Base-by-base conservation (phyloP, 2,329 filamentous ascomycete species). In the Lecanoromycetidae sp. region DNA sequence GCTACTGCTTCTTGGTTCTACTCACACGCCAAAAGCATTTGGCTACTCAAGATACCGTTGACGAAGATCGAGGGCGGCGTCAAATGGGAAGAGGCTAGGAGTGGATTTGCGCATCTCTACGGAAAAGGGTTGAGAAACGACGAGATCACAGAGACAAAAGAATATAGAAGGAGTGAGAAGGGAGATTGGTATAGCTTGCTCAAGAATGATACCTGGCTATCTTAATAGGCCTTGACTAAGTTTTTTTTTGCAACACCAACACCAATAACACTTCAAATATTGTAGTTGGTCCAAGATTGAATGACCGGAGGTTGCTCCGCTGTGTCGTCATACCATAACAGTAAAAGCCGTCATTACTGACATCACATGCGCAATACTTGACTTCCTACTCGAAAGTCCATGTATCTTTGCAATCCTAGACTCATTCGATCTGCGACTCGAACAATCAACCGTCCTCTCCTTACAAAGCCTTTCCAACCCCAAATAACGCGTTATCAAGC, bases 81-180 rank as follows among this genome's bases (percentile, higher is more conserved):
- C 23, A 75, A 69, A 53, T 80, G 76, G 76, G 77, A 80, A 51
- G 61, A 66, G 10, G 61, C 63, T 9, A 66, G 64, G 15, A 54
- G 56, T n/a, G 61, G 61, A 1, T 80, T 76, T 54, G 72, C 77
- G 44, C 78, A 81, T 56, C 58, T 80, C 30, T 79, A 78, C 57
- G 71, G 70, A 3, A 58, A 51, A 42, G 74, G 75, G 55, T 70
- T 81, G 57, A 76, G 77, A 7, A 64, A 55, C 7, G 65, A 61
- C 2, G 71, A 79, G 48, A 66, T 80, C 9, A 65, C 69, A 30
- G 67, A 65, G 10, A 61, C 65, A 3, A 59, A 66, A 52, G 66
- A 66, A 53, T 75, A 79, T 50, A 58, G 62, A 37, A 70, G 69
- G 46, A 56, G 57, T n/a, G 65, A 62, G 25, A 64, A 56, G 0